phyloP scores from a whole-genome alignment of 108 stramenopile species.

The Halocafeteria seosinensis region DNA sequence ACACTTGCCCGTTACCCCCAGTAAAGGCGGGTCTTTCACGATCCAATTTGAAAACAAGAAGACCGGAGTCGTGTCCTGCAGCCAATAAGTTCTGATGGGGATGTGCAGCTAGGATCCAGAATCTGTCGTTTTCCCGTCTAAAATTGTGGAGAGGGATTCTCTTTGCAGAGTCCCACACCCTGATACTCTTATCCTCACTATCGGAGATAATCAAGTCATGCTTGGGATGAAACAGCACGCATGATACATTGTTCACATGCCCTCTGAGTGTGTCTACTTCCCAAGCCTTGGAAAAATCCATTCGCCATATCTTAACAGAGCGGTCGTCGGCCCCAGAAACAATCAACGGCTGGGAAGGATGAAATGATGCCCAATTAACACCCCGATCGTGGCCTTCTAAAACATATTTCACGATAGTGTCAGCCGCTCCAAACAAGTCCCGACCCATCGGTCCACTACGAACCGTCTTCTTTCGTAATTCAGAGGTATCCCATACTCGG shows the following conservation, averaged over 20 bases:
- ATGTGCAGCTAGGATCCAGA: conserved; percentile 88
- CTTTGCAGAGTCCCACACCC: conserved; percentile 93
- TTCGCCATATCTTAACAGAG: conserved; percentile 96
- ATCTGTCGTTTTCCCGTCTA: conserved; percentile 89
- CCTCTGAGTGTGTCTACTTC: conserved; percentile 97
- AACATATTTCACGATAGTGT: conserved; percentile 95
- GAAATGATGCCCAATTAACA: conserved; percentile 98
- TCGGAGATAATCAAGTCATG: conserved; percentile 89
- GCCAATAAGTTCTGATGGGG: conserved; percentile 80
- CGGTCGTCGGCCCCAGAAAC: conserved; percentile 94
- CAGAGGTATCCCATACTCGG: conserved; percentile 91
- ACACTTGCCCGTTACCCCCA: conserved; percentile 51
- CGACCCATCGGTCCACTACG: conserved; percentile 51
- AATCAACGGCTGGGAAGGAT: conserved; percentile 74
- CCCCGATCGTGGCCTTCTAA: conserved; percentile 95
- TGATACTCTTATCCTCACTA: conserved; percentile 89
- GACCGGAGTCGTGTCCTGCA: conserved; percentile 93
- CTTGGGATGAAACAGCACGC: conserved; percentile 94
- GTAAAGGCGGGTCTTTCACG: conserved; percentile 80
- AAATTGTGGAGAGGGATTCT: conserved; percentile 93
- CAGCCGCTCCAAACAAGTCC: conserved; percentile 92
- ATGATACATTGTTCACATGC: conserved; percentile 95
- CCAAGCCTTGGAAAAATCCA: conserved; percentile 98
- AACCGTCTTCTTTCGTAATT: conserved; percentile 78
- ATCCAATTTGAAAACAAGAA: conserved; percentile 98